Conservation (phyloP, 495 filamentous ascomycete species). For the Wilcoxina mikolae region DNA sequence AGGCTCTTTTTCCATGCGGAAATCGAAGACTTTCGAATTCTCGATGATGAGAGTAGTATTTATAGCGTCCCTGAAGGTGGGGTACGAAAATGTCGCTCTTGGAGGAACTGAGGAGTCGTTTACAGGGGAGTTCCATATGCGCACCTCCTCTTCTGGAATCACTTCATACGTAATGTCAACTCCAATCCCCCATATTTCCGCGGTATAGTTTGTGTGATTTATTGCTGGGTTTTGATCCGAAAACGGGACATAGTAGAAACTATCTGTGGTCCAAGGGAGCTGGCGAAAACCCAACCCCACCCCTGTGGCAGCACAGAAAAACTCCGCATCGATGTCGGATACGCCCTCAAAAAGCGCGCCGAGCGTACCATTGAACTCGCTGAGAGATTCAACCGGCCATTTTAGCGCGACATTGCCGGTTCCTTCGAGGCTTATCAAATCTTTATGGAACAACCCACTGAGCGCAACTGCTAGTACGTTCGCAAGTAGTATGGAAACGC, state of each 20-base stretch:
- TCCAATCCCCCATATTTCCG: not conserved
- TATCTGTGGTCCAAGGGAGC: not conserved
- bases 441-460: not conserved
- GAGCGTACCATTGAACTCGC: not conserved
- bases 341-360: not conserved
- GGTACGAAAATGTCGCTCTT: not conserved
- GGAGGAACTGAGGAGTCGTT: no score
- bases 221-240: not conserved
- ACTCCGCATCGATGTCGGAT: not conserved
- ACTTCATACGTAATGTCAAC: not conserved
- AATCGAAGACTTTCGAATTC: no score
- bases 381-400: not conserved
- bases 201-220: not conserved
- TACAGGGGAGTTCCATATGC: not conserved
- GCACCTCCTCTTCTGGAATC: not conserved
- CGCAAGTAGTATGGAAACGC: not conserved
- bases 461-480: not conserved
- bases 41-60: not conserved
- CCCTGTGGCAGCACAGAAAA: not conserved
- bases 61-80: not conserved
- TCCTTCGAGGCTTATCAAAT: not conserved
- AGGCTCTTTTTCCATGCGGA: no score
- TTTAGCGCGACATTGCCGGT: not conserved
- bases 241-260: not conserved
- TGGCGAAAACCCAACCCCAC: not conserved